Percentiles rank a stretch among this genome's conserved stretches.
Conservation (phyloP, 2,329 filamentous ascomycete genomes). For the Venturia aucupariae region DNA sequence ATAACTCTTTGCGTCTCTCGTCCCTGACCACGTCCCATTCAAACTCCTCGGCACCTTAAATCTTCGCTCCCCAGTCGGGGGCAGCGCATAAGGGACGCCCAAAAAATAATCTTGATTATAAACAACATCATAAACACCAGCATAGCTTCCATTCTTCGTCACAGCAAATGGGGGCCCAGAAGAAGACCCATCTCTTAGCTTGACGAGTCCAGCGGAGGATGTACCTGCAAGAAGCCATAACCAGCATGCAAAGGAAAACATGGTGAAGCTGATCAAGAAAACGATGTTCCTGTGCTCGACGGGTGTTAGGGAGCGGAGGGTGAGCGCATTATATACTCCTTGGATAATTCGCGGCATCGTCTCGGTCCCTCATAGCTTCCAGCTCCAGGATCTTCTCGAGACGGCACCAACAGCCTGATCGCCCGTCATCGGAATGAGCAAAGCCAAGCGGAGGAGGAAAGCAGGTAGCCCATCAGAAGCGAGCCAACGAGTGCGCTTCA, state of each 20-base stretch:
- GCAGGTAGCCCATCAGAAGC: no score
- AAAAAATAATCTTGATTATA: constrained; percentile 41
- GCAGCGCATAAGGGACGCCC: constrained; percentile 48
- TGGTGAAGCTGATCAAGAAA: neutral
- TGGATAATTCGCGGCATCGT: neutral
- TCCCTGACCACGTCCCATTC: constrained; percentile 35
- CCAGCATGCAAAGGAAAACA: neutral
- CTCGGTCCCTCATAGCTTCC: neutral
- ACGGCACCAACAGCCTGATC: neutral
- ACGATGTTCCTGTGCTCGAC: neutral
- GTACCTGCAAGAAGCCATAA: neutral
- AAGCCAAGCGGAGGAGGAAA: neutral
- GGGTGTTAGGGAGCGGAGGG: neutral
- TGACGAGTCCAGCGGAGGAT: neutral
- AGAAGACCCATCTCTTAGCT: neutral
- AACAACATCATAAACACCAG: constrained; percentile 28
- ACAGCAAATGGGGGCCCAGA: constrained; percentile 18
- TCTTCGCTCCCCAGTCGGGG: constrained; percentile 44
- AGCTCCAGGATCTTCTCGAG: neutral
- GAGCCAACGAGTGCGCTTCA: no score
- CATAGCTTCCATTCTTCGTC: constrained; percentile 35
- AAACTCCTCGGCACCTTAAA: constrained; percentile 43
- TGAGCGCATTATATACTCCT: neutral
- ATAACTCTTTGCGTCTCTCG: constrained; percentile 32
- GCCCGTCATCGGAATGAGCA: neutral